Evolutionary conservation across 192 early-diverging fungal genomes (phyloP).

Genomic region (Backusella parvicylindrica): DNA sequence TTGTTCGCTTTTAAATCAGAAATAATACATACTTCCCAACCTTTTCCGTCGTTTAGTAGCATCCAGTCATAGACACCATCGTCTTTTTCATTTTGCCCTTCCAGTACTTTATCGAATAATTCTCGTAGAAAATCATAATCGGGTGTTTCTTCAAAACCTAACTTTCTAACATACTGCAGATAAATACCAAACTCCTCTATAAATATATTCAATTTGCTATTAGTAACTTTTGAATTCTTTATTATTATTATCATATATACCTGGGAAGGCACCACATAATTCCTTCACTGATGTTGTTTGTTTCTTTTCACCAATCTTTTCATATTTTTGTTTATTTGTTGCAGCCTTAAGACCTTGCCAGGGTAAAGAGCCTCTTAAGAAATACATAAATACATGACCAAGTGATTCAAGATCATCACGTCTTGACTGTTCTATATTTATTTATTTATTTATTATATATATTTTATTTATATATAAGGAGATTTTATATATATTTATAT

Average conservation of each 20-base stretch:
- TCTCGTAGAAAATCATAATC: slow-evolving; percentile 90
- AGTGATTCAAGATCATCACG: slow-evolving; percentile 95
- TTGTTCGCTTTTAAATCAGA: neutral
- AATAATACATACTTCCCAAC: slow-evolving; percentile 37
- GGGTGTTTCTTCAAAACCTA: slow-evolving; percentile 92
- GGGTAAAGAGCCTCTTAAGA: slow-evolving; percentile 88
- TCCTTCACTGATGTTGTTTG: slow-evolving; percentile 85
- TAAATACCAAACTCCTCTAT: slow-evolving; percentile 84
- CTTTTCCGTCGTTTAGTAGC: slow-evolving; percentile 46
- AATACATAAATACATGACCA: slow-evolving; percentile 98
- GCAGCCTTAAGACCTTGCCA: slow-evolving; percentile 97
- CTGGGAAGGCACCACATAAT: slow-evolving; percentile 86
- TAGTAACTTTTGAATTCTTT: neutral
- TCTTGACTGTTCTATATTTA: slow-evolving; percentile 82
- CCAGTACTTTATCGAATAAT: slow-evolving; percentile 76
- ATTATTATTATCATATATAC: slow-evolving; percentile 23
- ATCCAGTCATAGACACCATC: slow-evolving; percentile 97
- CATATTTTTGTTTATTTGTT: slow-evolving; percentile 98
- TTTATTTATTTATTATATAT: neutral
- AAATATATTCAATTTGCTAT: slow-evolving; percentile 23
- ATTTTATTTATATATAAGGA: slow-evolving; percentile 2
- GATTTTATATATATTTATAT: neutral
- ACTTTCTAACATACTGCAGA: slow-evolving; percentile 81
- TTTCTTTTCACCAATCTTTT: slow-evolving; percentile 98
- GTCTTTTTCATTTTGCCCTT: slow-evolving; percentile 68